Evolutionary conservation across 768 basidiomycete species (phyloP).

Genomic region (Neoboletus brunneissimus): DNA sequence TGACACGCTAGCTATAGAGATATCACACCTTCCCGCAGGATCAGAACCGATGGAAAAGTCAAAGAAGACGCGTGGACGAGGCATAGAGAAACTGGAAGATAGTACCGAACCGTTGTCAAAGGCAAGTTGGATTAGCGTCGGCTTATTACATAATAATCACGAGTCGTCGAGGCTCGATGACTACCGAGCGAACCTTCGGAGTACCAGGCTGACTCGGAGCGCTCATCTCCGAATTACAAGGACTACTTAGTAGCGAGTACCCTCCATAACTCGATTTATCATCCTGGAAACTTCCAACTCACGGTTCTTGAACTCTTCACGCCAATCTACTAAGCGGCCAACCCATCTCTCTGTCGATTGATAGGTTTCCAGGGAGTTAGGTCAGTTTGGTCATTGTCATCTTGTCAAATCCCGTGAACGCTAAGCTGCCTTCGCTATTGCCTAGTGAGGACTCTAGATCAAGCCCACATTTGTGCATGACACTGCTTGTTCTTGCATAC

Average conservation of each 20-base stretch:
- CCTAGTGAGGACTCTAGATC: slow-evolving; percentile 5
- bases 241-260: background rate
- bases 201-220: background rate
- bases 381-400: slow-evolving; percentile 1
- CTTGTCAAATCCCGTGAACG: background rate
- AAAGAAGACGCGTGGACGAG: slow-evolving; percentile 63
- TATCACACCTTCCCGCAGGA: slow-evolving; percentile 52
- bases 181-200: background rate
- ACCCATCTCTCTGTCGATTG: background rate
- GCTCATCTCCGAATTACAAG: background rate
- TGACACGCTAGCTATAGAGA: background rate
- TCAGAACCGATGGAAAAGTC: slow-evolving; percentile 55
- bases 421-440: slow-evolving; percentile 3
- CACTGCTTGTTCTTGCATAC: slow-evolving; percentile 14
- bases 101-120: too few relatives aligned
- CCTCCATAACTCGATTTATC: background rate
- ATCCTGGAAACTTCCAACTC: too few relatives aligned
- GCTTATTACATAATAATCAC: slow-evolving; percentile 14
- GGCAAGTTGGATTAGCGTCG: background rate
- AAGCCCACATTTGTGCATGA: slow-evolving; percentile 5
- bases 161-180: background rate
- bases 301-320: background rate
- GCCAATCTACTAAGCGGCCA: background rate
- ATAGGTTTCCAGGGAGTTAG: background rate
- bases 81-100: slow-evolving; percentile 36